Percentiles rank a stretch among this genome's conserved stretches.
Conservation (phyloP, 1,284 basidiomycete species). For the Puccinia triticina region DNA sequence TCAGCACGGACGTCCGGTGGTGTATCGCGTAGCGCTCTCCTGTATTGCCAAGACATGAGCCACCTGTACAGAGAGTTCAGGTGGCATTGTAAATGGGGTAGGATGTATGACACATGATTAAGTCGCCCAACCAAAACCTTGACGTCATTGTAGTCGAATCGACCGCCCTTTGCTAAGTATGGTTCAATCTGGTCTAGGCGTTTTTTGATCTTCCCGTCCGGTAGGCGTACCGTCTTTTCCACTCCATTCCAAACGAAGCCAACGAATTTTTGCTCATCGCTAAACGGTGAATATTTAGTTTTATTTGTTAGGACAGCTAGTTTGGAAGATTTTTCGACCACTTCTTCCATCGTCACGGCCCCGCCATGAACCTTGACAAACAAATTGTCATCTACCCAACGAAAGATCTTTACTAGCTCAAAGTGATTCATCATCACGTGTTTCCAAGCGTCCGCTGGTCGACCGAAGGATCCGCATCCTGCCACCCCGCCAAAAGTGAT, state of each 20-base stretch:
- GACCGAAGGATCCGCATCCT: background rate
- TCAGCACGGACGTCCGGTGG: background rate
- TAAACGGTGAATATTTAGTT: background rate
- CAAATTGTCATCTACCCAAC: too few species aligned
- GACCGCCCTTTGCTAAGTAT: background rate
- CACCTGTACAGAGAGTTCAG: too few species aligned
- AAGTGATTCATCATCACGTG: too few species aligned
- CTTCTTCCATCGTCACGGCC: background rate
- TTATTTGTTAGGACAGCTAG: conserved; percentile 14
- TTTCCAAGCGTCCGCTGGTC: conserved; percentile 33
- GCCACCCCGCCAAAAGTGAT: conserved; percentile 18
- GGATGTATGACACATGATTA: too few species aligned
- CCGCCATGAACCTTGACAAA: background rate
- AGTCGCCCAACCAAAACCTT: background rate
- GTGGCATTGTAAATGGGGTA: too few species aligned
- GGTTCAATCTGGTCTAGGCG: background rate
- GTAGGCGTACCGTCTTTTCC: background rate
- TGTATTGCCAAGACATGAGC: too few species aligned
- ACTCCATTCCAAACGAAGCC: conserved; percentile 23
- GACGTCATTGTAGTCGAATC: background rate
- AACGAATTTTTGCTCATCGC: too few species aligned
- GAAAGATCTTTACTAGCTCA: too few species aligned
- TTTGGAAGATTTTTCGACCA: background rate
- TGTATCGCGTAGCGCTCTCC: background rate
- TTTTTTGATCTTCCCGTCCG: background rate